Evolutionary conservation across 768 basidiomycete genomes (phyloP).

Genomic region (Termitomyces sp.): DNA sequence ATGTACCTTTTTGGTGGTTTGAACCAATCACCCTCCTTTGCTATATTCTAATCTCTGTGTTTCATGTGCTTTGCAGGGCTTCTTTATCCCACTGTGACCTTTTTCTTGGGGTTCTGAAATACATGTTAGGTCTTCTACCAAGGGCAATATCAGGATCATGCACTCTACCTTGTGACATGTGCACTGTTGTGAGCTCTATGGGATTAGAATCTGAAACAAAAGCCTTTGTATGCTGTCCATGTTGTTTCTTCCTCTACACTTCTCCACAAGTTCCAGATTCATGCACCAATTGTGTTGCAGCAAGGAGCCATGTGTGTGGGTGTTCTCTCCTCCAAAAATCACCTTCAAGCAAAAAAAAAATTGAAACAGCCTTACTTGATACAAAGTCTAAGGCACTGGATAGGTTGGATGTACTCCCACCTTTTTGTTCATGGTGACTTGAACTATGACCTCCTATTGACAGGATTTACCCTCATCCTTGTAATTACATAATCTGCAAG

Average conservation of each 20-base stretch:
- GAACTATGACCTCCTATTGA: too few species aligned
- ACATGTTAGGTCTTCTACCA: background rate
- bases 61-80: background rate
- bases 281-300: background rate
- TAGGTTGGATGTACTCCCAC: background rate
- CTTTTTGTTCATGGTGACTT: too few species aligned
- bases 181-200: background rate
- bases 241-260: background rate
- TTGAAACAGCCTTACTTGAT: background rate
- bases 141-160: background rate
- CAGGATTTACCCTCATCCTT: too few species aligned
- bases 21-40: background rate
- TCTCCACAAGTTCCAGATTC: background rate
- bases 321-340: background rate
- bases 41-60: background rate
- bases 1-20: background rate
- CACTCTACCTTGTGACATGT: background rate
- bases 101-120: background rate
- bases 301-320: background rate
- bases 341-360: background rate
- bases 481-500: too few species aligned
- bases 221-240: background rate
- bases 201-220: background rate
- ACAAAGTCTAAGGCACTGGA: background rate
- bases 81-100: background rate